phyloP scores from a whole-genome alignment of 495 filamentous ascomycete species.

The Lasiosphaeriaceae sp. region DNA sequence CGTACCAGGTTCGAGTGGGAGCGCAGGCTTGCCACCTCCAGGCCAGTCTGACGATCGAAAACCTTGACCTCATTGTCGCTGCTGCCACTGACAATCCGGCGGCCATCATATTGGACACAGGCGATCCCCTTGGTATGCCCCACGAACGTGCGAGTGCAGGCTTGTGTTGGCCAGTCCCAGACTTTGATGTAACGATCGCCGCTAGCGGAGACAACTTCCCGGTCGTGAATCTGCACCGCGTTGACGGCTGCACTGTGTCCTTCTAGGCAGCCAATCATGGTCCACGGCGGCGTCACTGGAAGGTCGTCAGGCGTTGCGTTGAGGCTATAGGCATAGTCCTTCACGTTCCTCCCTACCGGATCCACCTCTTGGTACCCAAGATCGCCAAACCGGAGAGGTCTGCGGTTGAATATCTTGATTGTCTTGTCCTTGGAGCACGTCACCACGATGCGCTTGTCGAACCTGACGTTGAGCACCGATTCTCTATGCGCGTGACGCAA shows the following conservation, averaged over 20 bases:
- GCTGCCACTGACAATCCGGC: conserved; percentile 92
- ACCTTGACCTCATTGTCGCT: conserved; percentile 94
- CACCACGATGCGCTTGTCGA: conserved; percentile 84
- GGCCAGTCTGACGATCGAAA: conserved; percentile 77
- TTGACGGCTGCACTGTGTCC: conserved; percentile 93
- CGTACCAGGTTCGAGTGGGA: conserved; percentile 82
- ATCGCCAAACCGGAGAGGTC: conserved; percentile 61
- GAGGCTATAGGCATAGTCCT: conserved; percentile 44
- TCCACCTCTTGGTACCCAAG: conserved; percentile 59
- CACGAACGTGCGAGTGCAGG: conserved; percentile 68
- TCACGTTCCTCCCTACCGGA: conserved; percentile 48
- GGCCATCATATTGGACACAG: conserved; percentile 95
- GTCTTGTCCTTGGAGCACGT: conserved; percentile 97
- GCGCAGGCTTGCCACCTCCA: conserved; percentile 81
- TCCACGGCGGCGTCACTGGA: conserved; percentile 57
- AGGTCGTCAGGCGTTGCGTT: conserved; percentile 37
- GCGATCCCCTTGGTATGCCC: conserved; percentile 96
- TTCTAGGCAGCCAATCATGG: conserved; percentile 70
- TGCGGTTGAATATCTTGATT: conserved; percentile 92
- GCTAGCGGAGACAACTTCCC: conserved; percentile 88
- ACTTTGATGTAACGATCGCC: conserved; percentile 89
- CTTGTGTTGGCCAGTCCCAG: conserved; percentile 83
- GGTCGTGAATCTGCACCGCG: conserved; percentile 83
- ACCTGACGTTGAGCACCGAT: conserved; percentile 92
- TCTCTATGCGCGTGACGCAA: conserved; percentile 76